Base-by-base conservation (phyloP, 257 asterid species). In the Plectranthus barbatus region DNA sequence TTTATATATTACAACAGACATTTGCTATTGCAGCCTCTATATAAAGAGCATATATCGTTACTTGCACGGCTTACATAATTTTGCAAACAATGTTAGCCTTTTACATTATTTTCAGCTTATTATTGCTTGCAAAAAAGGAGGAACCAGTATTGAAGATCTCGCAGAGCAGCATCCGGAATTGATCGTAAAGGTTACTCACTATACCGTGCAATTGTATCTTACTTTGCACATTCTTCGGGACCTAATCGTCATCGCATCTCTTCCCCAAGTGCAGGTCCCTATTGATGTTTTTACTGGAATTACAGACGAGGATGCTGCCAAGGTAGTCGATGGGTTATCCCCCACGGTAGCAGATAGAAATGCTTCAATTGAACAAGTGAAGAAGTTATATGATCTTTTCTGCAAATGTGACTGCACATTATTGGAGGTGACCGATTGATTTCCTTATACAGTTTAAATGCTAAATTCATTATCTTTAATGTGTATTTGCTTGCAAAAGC, bases 71-170 rank as follows among this genome's bases (percentile, higher is more conserved):
- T 37, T 3, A 19, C 49, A 19, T 37, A 1, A 57, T 18, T 19
- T 39, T 57, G 36, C 33, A 19, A 40, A 47, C 9, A 15, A 17
- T 45, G 4, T n/a, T 36, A 26, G n/a, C n/a, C n/a, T n/a, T n/a
- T n/a, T n/a, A 37, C 40, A 9, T 56, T 6, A 52, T 64, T 52
- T 77, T 80, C 87, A 93, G 99, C 81, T 93, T 76, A 93, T 93
- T 58, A 87, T 90, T 70, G 88, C 99, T 67, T 93, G 99, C 42
- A 76, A 85, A 60, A 87, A 85, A 78, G 99, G 99, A 59, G 99
- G 99, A 78, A 93, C 99, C 37, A 93, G 99, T 71, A 93, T 93
- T 17, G 99, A 93, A 78, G 99, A 93, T 81, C 94, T 93, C 48
- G 99, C 99, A 11, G 97, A 93, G 80, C 69, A 85, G 77, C 95